A percentile compares a stretch with the other conserved stretches of the same genome.
Evolutionary conservation across 2,329 filamentous ascomycete genomes (phyloP).

Genomic region (Colletotrichum musicola): DNA sequence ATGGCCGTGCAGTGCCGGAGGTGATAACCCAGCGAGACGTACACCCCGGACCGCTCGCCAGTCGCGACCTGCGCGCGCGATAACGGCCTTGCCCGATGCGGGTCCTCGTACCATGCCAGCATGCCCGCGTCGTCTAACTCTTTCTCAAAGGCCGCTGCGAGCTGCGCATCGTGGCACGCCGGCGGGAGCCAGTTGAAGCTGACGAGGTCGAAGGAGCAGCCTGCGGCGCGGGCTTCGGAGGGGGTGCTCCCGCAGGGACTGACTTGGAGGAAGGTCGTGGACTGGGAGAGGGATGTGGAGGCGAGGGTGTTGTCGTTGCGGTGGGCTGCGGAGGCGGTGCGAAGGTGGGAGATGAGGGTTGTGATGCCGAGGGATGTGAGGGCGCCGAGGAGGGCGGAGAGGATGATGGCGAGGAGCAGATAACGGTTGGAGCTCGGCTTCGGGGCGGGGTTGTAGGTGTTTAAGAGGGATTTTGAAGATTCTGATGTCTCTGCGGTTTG

Average conservation of each 20-base stretch:
- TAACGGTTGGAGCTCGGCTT: neutral
- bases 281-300: neutral
- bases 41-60: slow-evolving; percentile 18
- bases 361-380: neutral
- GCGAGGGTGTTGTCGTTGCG: slow-evolving; percentile 36
- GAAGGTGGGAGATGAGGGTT: neutral
- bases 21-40: slow-evolving; percentile 32
- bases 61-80: slow-evolving; percentile 15
- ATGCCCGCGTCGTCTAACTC: slow-evolving; percentile 10
- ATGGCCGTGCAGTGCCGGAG: slow-evolving; percentile 35
- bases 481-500: neutral
- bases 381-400: slow-evolving; percentile 7
- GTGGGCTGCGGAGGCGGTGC: neutral
- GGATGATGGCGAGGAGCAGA: neutral
- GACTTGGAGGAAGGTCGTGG: slow-evolving; percentile 14
- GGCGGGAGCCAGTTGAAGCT: slow-evolving; percentile 38
- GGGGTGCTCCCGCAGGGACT: slow-evolving; percentile 28
- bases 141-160: slow-evolving; percentile 18
- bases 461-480: neutral
- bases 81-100: slow-evolving; percentile 2
- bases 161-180: slow-evolving; percentile 27
- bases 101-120: slow-evolving; percentile 28
- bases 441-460: neutral
- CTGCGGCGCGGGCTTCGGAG: slow-evolving; percentile 26
- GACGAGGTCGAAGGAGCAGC: slow-evolving; percentile 32